Evolutionary conservation across 2,329 filamentous ascomycete species (phyloP), one percentile per base, ranked within the genome.

Genomic region (Bipolaris oryzae): DNA sequence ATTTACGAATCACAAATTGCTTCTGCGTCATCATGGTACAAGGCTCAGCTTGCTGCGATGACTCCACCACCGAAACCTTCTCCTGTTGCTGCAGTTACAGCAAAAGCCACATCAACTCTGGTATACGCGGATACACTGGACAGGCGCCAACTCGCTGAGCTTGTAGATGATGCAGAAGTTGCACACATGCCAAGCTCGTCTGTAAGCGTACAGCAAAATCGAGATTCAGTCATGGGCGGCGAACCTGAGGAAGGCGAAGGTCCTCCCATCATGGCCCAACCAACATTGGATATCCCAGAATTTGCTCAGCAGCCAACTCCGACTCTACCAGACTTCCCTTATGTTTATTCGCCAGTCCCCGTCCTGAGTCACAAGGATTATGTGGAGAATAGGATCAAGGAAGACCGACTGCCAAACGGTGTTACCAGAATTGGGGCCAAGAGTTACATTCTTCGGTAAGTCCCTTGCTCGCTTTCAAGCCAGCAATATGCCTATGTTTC

Each of bases 361-460:
- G 72, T 74, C 1, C 52, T 74, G 16, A 63, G 51, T 6, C 76
- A 77, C 42, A 63, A 74, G 37, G 71, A 77, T 7, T 77, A 69
- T 28, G 75, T 76, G 7, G 63, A 74, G 18, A 71, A 68, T 18
- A 65, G 73, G 16, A 76, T 80, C 28, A 55, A 76, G 46, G 71
- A 76, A 64, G 81, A 71, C 70, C 78, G 77, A 10, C 65, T 89
- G 5, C 81, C 82, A 7, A 77, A 75, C 5, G 87, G 87, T 18
- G 84, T 89, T 70, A 78, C 82, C 2, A 77, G 78, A 16, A 80
- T 88, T 44, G 73, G 77, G 39, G 84, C 88, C 55, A 75, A 79
- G 38, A 81, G 82, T 53, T 91, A 90, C 69, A 84, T 89, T 28
- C 79, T 91, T 42, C 83, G 88, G 55, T 78, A 72, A 61, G 70